Evolutionary conservation across 176 grass and related monocot genomes (phyloP), one percentile per base, ranked within the genome.

Genomic region (Poa annua): DNA sequence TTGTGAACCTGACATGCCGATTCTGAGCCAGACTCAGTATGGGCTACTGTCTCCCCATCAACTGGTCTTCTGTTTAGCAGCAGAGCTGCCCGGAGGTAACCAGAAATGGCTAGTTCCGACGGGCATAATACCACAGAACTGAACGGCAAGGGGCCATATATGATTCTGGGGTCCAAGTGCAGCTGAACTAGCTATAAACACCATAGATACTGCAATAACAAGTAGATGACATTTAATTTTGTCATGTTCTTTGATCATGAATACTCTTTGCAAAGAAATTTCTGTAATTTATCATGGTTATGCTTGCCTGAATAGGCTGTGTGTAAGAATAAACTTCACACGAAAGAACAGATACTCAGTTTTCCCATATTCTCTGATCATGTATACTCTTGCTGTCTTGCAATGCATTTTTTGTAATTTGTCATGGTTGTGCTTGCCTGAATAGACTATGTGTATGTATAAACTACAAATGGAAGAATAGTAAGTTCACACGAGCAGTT

Each of bases 101-200:
- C 64, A 57, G 56, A 81, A 67, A 21, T 92, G 87, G 89, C 13
- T 92, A 34, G 80, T 92, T 83, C 74, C 89, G 47, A 81, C 83
- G 26, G 92, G 67, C 80, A 82, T 45, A 48, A 87, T 92, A 84
- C 86, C 90, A 2, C 83, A 90, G 70, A 94, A 97, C 83, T 97
- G 88, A 78, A 89, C 63, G 0, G 88, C 92, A 78, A 11, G 85
- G 92, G 38, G 80, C 48, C 56, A 77, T 76, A 3, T 87, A 97
- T 84, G 86, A 97, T 87, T 97, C 88, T 71, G 92, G 85, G 61
- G 65, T 89, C 48, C 92, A 89, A 92, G 86, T 89, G 48, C 54
- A 88, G 79, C 38, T 88, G 24, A 15, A 78, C 80, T 65, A 86
- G 55, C 55, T 78, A 50, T 38, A 73, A n/a, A 55, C 4, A 50